Percentiles rank a stretch among this genome's conserved stretches.
Evolutionary conservation across 2,329 filamentous ascomycete genomes (phyloP).

Genomic region (Aureobasidium sp.): DNA sequence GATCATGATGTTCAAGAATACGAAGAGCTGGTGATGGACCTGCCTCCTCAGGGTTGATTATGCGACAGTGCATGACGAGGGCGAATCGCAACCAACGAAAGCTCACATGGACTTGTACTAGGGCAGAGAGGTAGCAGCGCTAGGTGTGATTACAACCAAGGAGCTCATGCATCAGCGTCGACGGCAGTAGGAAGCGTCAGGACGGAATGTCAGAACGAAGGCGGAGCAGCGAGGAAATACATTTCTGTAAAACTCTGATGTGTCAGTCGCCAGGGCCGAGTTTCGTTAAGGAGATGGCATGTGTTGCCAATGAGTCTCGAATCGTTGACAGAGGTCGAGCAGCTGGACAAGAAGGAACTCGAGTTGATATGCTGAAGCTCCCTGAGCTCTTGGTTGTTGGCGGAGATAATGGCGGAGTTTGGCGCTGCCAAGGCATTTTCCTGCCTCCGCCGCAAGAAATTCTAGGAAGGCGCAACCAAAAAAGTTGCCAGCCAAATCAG

Average conservation of each 20-base stretch:
- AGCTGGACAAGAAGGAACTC: too few relatives aligned
- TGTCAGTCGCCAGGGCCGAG: too few relatives aligned
- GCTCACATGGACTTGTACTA: neutral
- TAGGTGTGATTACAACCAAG: neutral
- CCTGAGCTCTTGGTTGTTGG: too few relatives aligned
- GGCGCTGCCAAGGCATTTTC: neutral
- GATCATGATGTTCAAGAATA: neutral
- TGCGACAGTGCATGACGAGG: neutral
- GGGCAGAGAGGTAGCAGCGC: neutral
- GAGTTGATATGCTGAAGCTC: too few relatives aligned
- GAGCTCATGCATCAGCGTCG: too few relatives aligned
- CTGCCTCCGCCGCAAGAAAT: slow-evolving; percentile 1
- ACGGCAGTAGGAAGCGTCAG: too few relatives aligned
- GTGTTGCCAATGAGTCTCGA: too few relatives aligned
- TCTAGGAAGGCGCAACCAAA: slow-evolving; percentile 3
- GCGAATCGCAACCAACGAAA: neutral
- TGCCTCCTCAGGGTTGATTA: neutral
- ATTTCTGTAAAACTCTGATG: too few relatives aligned
- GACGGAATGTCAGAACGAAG: too few relatives aligned
- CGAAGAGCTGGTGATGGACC: neutral
- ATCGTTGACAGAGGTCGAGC: too few relatives aligned
- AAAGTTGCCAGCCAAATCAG: neutral
- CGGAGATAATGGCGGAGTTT: neutral
- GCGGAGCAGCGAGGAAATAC: too few relatives aligned
- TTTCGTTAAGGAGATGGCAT: too few relatives aligned